These are phyloP conservation scores for Camellia oleifera DNA, from an alignment of 179 eudicot species.

Conservation along the genomic window DNA sequence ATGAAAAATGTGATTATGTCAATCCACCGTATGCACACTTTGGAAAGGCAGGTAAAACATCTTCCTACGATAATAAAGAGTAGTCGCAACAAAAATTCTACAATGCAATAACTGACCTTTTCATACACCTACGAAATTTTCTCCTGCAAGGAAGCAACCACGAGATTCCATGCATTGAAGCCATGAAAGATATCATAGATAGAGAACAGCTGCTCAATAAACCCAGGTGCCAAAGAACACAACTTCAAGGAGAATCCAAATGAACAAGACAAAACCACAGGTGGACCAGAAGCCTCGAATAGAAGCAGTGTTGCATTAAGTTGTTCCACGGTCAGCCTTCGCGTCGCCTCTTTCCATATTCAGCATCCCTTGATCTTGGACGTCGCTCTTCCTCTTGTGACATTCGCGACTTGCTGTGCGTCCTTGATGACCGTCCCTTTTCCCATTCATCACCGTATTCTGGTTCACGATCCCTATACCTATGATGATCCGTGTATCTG, in stretches of 20 bases:
- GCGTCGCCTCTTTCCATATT: slow-evolving; percentile 75
- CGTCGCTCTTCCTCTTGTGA: slow-evolving; percentile 60
- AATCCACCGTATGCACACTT: slow-evolving; percentile 3
- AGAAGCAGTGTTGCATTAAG: neutral
- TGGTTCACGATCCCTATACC: slow-evolving; percentile 60
- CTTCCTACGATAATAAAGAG: neutral
- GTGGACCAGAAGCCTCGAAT: slow-evolving; percentile 2
- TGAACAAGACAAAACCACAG: slow-evolving; percentile 1
- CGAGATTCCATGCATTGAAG: neutral
- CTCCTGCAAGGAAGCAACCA: slow-evolving; percentile 14
- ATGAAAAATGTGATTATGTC: neutral
- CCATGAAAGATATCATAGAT: slow-evolving; percentile 10
- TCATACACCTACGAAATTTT: slow-evolving; percentile 12
- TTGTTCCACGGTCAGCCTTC: slow-evolving; percentile 47
- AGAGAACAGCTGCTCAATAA: neutral
- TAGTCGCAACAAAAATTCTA: neutral
- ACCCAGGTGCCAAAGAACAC: neutral
- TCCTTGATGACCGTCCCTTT: slow-evolving; percentile 72
- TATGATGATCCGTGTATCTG: slow-evolving; percentile 59
- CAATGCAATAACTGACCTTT: neutral
- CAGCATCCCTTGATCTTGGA: slow-evolving; percentile 73
- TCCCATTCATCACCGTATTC: slow-evolving; percentile 81
- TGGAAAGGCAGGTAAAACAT: neutral
- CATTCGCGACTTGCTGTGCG: slow-evolving; percentile 54
- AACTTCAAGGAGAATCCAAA: slow-evolving; percentile 7